Percentiles rank a stretch among this genome's conserved stretches.
phyloP scores from a whole-genome alignment of 2,329 filamentous ascomycete genomes.

The Knufia fluminis region DNA sequence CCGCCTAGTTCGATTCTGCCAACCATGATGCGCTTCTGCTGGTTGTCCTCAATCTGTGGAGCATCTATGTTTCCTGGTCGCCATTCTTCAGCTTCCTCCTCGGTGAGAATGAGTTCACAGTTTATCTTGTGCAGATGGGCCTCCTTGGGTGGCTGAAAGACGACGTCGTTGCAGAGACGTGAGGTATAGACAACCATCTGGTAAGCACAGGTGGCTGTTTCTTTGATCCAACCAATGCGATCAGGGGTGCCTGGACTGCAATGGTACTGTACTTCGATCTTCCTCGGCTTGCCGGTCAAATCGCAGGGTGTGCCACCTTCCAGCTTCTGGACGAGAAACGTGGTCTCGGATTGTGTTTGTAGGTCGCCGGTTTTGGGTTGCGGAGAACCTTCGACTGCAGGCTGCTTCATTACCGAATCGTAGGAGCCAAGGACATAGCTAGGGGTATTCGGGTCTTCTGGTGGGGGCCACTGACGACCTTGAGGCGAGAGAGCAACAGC shows the following conservation, averaged over 20 bases:
- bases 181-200: conserved; percentile 89
- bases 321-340: conserved; percentile 77
- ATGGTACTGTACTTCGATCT: conserved; percentile 70
- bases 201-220: conserved; percentile 82
- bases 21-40: conserved; percentile 35
- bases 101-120: conserved; percentile 61
- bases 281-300: conserved; percentile 69
- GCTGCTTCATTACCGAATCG: conserved; percentile 20
- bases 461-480: conserved; percentile 59
- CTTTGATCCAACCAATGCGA: conserved; percentile 85
- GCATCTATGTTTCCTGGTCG: conserved; percentile 23
- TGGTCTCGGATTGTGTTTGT: conserved; percentile 56
- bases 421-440: conserved; percentile 69
- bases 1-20: conserved; percentile 53
- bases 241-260: conserved; percentile 69
- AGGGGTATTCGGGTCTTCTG: conserved; percentile 64
- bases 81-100: conserved; percentile 45
- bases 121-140: conserved; percentile 66
- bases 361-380: conserved; percentile 22
- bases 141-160: conserved; percentile 72
- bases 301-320: conserved; percentile 76
- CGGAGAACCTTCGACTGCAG: conserved; percentile 25
- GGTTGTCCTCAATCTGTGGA: conserved; percentile 23
- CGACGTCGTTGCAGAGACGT: conserved; percentile 75
- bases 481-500: conserved; percentile 58